Base-by-base conservation (phyloP, 768 basidiomycete species). In the Lactarius deliciosus region DNA sequence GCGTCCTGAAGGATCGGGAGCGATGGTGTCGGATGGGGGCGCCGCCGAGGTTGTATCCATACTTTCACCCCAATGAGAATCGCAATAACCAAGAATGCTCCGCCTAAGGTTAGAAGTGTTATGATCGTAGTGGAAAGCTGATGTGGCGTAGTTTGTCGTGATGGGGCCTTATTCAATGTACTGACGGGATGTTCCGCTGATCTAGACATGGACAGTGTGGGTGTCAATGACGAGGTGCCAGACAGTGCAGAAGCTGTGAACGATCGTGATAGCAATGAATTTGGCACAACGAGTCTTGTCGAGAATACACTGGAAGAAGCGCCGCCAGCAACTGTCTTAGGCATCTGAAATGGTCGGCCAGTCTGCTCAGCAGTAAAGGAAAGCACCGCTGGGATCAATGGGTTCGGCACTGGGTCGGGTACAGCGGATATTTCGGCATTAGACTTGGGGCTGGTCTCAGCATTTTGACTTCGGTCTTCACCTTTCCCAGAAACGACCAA, bases 1-100 rank as follows among this genome's bases (percentile, higher is more conserved):
- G 76, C 78, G 45, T 89, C 85, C 64, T 88, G 85, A 15, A 88
- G 77, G 57, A 90, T 87, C 0, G 90, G 90, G n/a, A 88, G 79
- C 36, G 90, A 92, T 3, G 89, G 90, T n/a, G 81, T 86, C 7
- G 85, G 88, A 22, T 81, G 83, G n/a, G 77, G 77, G 57, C 80
- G 82, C 45, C 81, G 81, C 22, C 77, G 78, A 28, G 85, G 87
- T 34, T 82, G 82, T 64, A 76, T 75, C 60, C 81, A 81, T 66
- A 83, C 73, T 65, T 79, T 85, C 68, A 81, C 71, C 16, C 84
- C 65, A 61, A 89, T 74, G 65, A 82, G 77, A 41, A 83, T 63
- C 18, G 81, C 81, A 3, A 86, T 71, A 32, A 88, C 69, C 11
- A 85, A 68, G 69, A 83, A 79, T 16, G 78, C 79, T 63, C 81